These are phyloP conservation scores for Phytophthora idaei DNA, from an alignment of 352 stramenopile genomes.

Conservation along the genomic window DNA sequence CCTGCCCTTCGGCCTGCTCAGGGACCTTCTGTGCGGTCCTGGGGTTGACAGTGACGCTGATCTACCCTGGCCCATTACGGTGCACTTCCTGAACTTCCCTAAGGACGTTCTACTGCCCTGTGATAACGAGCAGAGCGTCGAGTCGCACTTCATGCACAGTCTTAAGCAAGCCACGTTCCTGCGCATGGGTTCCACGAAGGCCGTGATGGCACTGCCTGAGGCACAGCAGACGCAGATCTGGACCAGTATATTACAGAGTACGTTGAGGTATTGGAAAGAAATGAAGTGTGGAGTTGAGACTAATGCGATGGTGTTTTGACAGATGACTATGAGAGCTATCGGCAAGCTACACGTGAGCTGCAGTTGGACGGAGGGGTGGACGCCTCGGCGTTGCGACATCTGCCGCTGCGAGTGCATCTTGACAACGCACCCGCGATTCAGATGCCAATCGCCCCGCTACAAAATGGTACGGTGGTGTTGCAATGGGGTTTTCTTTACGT, in stretches of 20 bases:
- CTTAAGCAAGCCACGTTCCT: slow-evolving; percentile 84
- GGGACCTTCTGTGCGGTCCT: slow-evolving; percentile 51
- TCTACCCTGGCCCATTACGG: slow-evolving; percentile 73
- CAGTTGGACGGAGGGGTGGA: slow-evolving; percentile 46
- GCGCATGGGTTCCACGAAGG: slow-evolving; percentile 75
- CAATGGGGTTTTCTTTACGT: not conserved
- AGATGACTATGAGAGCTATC: slow-evolving; percentile 66
- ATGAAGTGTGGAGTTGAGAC: not conserved
- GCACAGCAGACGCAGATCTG: slow-evolving; percentile 85
- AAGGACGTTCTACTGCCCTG: slow-evolving; percentile 63
- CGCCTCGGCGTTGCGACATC: slow-evolving; percentile 41
- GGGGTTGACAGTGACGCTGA: slow-evolving; percentile 7
- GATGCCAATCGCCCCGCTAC: slow-evolving; percentile 66
- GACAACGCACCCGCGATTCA: slow-evolving; percentile 63
- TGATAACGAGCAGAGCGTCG: slow-evolving; percentile 76
- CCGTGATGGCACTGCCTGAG: slow-evolving; percentile 80
- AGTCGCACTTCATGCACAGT: slow-evolving; percentile 87
- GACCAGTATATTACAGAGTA: slow-evolving; percentile 77
- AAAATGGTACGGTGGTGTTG: slow-evolving; percentile 32
- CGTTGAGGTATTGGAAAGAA: slow-evolving; percentile 2
- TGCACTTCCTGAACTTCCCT: slow-evolving; percentile 85
- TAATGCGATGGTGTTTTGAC: slow-evolving; percentile 1
- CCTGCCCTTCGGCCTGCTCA: slow-evolving; percentile 74
- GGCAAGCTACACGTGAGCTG: slow-evolving; percentile 53
- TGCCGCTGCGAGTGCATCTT: slow-evolving; percentile 75